Evolutionary conservation across 2,329 filamentous ascomycete species (phyloP), one percentile per base, ranked within the genome.

Genomic region (Plectosphaerella sp.): DNA sequence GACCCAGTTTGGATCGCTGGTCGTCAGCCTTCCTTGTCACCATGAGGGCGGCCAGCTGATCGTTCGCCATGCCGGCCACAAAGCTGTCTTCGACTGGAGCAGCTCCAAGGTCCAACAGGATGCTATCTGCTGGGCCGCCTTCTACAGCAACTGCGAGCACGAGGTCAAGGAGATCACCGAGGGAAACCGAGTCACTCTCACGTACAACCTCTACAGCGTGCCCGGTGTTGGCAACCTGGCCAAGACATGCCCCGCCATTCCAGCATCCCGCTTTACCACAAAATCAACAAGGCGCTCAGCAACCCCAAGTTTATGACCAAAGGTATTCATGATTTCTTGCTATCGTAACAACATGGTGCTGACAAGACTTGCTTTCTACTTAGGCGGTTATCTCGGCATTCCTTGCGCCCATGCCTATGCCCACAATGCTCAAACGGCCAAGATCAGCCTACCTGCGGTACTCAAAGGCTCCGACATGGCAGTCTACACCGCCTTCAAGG

Each of bases 141-240:
- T 82, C 64, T 78, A 78, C 54, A 66, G 70, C 50, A 75, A 80
- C 59, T 80, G 75, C 56, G 72, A 79, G 53, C 78, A 81, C 50
- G 75, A 81, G 55, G 72, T 81, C 1, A 58, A 73, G 0, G 69
- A 75, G 14, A 72, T 86, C 6, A 76, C 65, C 0, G 57, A 64
- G 1, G 80, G 81, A 0, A 70, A 84, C 52, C 75, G 79, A 0
- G 55, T 86, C 15, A 84, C 78, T 0, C 61, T 86, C 20, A 85
- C 80, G 0, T 85, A 86, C 64, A 84, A 84, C 52, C 65, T 86
- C 2, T 82, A 72, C 55, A 63, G 70, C 11, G 64, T 66, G 2
- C 61, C 65, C 20, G 64, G 69, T 5, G 59, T 64, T n/a, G 68
- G 66, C 9, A 58, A 48, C 45, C 57, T 52, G 45, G 53, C 20